Percentiles rank a stretch among this genome's conserved stretches.
phyloP scores from a whole-genome alignment of 2,329 filamentous ascomycete species.

The Pezicula radicicola region DNA sequence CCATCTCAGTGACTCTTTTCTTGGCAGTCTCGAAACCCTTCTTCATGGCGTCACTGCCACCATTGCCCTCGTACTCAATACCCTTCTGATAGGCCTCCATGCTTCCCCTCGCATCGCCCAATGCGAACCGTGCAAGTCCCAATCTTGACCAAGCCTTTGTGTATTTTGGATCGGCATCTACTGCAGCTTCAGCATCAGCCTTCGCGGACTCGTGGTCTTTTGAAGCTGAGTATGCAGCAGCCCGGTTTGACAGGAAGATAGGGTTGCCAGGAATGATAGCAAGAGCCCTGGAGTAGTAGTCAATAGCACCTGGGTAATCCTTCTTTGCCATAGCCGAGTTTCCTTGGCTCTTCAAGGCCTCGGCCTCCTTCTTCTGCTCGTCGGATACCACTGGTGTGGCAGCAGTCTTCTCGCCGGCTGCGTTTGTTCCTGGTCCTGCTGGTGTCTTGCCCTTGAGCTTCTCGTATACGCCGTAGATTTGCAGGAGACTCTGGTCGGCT shows the following conservation, averaged over 20 bases:
- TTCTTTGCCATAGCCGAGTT: conserved; percentile 95
- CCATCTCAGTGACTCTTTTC: conserved; percentile 79
- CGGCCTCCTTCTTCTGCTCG: conserved; percentile 74
- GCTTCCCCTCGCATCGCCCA: conserved; percentile 84
- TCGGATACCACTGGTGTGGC: conserved; percentile 36
- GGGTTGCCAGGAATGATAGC: conserved; percentile 79
- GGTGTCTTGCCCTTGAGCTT: conserved; percentile 66
- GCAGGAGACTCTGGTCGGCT: conserved; percentile 81
- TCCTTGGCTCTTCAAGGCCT: conserved; percentile 83
- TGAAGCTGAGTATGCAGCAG: conserved; percentile 84
- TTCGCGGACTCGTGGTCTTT: conserved; percentile 81
- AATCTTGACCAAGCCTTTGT: conserved; percentile 96
- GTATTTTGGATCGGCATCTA: conserved; percentile 84
- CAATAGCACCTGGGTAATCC: conserved; percentile 80
- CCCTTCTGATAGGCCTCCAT: conserved; percentile 95
- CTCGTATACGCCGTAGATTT: conserved; percentile 95
- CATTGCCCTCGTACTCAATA: conserved; percentile 90
- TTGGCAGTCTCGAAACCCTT: conserved; percentile 94
- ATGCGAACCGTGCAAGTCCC: conserved; percentile 85
- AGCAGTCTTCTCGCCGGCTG: conserved; percentile 38
- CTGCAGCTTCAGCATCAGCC: conserved; percentile 86
- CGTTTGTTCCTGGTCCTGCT: conserved; percentile 36
- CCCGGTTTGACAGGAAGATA: conserved; percentile 96
- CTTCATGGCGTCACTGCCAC: conserved; percentile 95
- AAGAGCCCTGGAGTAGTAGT: conserved; percentile 85